Conservation (phyloP, 257 asterid genomes). For the Penstemon davidsonii region DNA sequence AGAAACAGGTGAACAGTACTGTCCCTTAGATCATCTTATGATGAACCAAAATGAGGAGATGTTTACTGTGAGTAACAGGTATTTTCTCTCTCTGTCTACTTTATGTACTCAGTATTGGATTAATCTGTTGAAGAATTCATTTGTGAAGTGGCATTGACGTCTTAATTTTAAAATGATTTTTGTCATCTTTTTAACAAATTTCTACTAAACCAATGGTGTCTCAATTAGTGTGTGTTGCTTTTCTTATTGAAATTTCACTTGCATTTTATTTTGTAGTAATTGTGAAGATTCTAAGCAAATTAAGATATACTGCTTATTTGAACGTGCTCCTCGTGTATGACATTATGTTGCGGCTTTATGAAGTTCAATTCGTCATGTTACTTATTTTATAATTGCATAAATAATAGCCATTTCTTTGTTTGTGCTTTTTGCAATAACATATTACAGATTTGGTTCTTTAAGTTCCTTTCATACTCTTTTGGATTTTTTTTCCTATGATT, state of each 20-base stretch:
- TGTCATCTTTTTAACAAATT: background rate
- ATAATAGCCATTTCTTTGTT: background rate
- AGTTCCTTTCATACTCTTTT: slow-evolving; percentile 2
- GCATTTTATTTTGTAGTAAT: background rate
- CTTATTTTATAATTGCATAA: background rate
- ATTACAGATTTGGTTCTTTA: slow-evolving; percentile 6
- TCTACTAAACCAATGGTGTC: background rate
- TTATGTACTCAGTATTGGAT: background rate
- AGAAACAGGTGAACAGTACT: slow-evolving; percentile 78
- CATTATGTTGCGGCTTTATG: background rate
- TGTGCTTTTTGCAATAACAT: background rate
- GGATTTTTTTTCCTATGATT: too few relatives aligned
- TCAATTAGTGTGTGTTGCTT: background rate
- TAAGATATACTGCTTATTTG: slow-evolving; percentile 5
- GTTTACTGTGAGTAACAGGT: slow-evolving; percentile 99
- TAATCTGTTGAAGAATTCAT: slow-evolving; percentile 2
- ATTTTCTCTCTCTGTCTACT: slow-evolving; percentile 23
- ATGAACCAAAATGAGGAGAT: slow-evolving; percentile 89
- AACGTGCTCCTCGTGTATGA: slow-evolving; percentile 15
- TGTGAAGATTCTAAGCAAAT: slow-evolving; percentile 2
- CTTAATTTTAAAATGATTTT: background rate
- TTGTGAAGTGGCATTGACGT: background rate
- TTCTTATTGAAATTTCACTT: background rate
- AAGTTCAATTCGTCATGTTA: background rate
- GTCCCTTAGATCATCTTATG: slow-evolving; percentile 92